Base-by-base conservation (phyloP, 192 early-diverging fungal species). In the Backusella tarrabulga region DNA sequence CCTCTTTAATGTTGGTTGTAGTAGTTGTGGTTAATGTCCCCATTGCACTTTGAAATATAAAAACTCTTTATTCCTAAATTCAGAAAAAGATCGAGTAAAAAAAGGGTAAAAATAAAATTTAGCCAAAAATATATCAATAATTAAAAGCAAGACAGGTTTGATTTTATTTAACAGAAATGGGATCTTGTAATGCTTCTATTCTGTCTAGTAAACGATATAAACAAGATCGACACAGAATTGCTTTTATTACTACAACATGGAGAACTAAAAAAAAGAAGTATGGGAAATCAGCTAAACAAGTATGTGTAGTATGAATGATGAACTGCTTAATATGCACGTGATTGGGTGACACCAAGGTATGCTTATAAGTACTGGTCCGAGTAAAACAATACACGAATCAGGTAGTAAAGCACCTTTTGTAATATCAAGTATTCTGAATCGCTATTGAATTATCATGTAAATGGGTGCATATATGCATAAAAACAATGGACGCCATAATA, bases 51-150 rank as follows among this genome's bases (percentile, higher is more conserved):
- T 17, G 1, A 50, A n/a, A 50, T n/a, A 50, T n/a, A 50, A 50
- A 40, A 40, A 40, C 38, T 40, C 46, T 50, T 50, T 50, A 50
- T 50, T 50, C 46, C 46, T 50, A 7, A 50, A 50, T 50, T 23
- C 54, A 60, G 54, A 60, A 9, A 60, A 26, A 60, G 54, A 60
- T 21, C 2, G 11, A 60, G 11, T 23, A 60, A 60, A 60, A 60
- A 63, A 60, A 63, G 9, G n/a, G 56, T 63, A 63, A 63, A 63
- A 63, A 63, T 63, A 63, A 63, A 63, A 14, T 63, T 63, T 63
- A 63, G 11, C 56, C 56, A 63, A 63, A 63, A 63, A 63, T 63
- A 63, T 60, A 11, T 29, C 9, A 63, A 29, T 29, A 29, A 29
- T 63, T 63, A 29, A 63, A 63, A 63, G 56, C 56, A 63, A 63